These are phyloP conservation scores for Penicillium brevicompactum DNA, from an alignment of 2,329 filamentous ascomycete genomes.

Conservation along the genomic window DNA sequence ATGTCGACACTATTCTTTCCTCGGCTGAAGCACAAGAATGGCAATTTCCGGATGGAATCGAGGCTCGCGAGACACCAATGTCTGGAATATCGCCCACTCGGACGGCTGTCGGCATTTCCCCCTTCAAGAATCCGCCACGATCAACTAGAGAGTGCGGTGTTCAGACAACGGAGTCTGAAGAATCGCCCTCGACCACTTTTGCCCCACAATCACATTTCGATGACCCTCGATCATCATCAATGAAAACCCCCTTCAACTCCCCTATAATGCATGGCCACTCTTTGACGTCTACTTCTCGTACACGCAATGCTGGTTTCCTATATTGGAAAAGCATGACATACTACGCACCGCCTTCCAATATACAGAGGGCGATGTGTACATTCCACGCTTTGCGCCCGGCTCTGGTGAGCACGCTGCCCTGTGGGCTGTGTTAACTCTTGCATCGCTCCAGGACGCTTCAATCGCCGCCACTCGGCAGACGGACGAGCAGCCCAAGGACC, in stretches of 20 bases:
- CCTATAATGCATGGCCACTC: conserved; percentile 54
- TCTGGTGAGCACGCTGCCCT: conserved; percentile 57
- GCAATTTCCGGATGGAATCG: conserved; percentile 33
- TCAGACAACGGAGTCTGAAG: conserved; percentile 22
- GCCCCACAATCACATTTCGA: conserved; percentile 1
- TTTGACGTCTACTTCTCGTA: conserved; percentile 75
- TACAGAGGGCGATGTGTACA: conserved; percentile 28
- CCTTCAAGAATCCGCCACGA: conserved; percentile 13
- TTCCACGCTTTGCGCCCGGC: conserved; percentile 35
- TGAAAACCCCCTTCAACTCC: conserved; percentile 50
- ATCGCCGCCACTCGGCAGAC: conserved; percentile 26
- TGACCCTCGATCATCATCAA: conserved; percentile 12
- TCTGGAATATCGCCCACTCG: conserved; percentile 30
- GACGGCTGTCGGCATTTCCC: conserved; percentile 19
- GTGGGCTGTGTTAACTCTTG: conserved; percentile 62
- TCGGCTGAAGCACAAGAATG: conserved; percentile 36
- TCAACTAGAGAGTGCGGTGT: conserved; percentile 28
- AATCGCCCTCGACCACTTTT: conserved; percentile 4
- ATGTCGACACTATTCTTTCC: conserved; percentile 32
- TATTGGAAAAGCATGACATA: conserved; percentile 67
- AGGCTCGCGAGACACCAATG: conserved; percentile 20
- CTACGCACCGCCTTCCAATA: conserved; percentile 52
- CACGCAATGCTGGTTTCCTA: conserved; percentile 75
- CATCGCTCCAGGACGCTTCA: conserved; percentile 56
- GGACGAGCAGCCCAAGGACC: conserved; percentile 15